A percentile compares a stretch with the other conserved stretches of the same genome.
These are phyloP conservation scores for Spathaspora girioi DNA, from an alignment of 805 yeast genomes.

Conservation along the genomic window DNA sequence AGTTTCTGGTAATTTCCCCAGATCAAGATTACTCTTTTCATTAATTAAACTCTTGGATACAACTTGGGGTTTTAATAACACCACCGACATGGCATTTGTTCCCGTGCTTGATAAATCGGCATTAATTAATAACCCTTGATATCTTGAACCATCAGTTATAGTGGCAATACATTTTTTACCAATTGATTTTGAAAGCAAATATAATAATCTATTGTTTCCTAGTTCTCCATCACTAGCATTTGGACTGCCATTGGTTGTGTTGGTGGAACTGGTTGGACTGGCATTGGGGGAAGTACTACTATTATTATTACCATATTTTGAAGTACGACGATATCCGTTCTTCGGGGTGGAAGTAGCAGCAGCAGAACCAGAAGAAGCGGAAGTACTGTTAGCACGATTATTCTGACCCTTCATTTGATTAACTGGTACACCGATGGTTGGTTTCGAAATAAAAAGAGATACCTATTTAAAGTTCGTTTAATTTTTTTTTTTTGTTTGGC, in stretches of 20 bases:
- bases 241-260: neutral
- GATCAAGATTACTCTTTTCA: conserved; percentile 22
- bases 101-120: conserved; percentile 31
- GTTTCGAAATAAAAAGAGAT: neutral
- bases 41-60: conserved; percentile 19
- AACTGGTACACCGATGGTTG: neutral
- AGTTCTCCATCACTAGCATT: conserved; percentile 4
- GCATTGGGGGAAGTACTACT: neutral
- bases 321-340: conserved; percentile 22
- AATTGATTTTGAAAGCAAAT: conserved; percentile 52
- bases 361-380: neutral
- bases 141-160: conserved; percentile 56
- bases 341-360: conserved; percentile 4
- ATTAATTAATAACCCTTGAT: conserved; percentile 56
- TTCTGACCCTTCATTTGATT: conserved; percentile 20
- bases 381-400: conserved; percentile 11
- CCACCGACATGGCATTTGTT: conserved; percentile 50
- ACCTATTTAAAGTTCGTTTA: neutral
- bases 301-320: neutral
- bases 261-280: neutral
- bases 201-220: conserved; percentile 50
- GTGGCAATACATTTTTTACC: conserved; percentile 56
- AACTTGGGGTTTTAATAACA: conserved; percentile 49
- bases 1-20: conserved; percentile 39
- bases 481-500: neutral